A percentile compares a stretch with the other conserved stretches of the same genome.
Evolutionary conservation across 2,329 filamentous ascomycete species (phyloP).

Genomic region (Trichoderma sp.): DNA sequence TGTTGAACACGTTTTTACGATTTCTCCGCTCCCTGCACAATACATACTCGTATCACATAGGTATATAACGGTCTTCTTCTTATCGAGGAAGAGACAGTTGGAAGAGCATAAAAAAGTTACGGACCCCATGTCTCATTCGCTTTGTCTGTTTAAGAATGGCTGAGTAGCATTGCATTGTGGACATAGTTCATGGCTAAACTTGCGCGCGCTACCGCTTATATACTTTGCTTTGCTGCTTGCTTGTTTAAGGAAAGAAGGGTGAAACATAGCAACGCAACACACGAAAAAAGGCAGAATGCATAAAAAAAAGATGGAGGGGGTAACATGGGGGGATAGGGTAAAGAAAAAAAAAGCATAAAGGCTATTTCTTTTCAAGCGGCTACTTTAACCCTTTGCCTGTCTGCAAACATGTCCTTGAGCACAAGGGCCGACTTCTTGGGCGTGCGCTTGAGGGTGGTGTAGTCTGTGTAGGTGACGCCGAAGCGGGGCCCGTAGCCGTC

Average conservation of each 20-base stretch:
- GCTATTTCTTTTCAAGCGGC: constrained; percentile 6
- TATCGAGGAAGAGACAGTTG: not conserved
- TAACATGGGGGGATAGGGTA: not conserved
- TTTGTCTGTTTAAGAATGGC: not conserved
- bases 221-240: not conserved
- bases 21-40: constrained; percentile 1
- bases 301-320: not conserved
- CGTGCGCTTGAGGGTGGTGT: constrained; percentile 36
- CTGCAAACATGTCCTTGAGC: constrained; percentile 29
- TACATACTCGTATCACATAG: not conserved
- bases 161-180: not conserved
- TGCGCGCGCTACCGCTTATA: not conserved
- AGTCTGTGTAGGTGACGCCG: constrained; percentile 39
- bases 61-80: not conserved
- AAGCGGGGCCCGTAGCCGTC: constrained; percentile 39
- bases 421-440: constrained; percentile 37
- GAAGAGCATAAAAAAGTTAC: not conserved
- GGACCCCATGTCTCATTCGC: not conserved
- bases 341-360: not conserved
- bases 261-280: not conserved
- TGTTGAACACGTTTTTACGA: not conserved
- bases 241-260: not conserved
- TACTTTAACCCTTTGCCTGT: constrained; percentile 23
- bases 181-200: not conserved
- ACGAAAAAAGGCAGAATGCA: not conserved